Evolutionary conservation across 176 grass and related monocot genomes (phyloP).

Genomic region (Metroxylon sagu): DNA sequence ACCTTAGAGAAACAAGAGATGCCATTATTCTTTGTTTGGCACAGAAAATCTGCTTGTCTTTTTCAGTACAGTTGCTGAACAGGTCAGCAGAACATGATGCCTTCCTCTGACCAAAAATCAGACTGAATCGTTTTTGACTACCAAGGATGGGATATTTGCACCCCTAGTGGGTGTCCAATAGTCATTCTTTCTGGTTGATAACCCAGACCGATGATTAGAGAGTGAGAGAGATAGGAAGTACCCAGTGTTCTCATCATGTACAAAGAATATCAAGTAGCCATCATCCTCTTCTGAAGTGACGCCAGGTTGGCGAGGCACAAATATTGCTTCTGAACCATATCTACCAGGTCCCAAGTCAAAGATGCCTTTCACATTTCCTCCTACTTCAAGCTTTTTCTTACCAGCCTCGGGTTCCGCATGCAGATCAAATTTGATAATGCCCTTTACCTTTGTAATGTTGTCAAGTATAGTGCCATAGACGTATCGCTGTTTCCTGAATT

Average conservation of each 20-base stretch:
- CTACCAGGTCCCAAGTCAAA: constrained; percentile 60
- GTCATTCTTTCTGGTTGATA: no score
- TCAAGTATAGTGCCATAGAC: constrained; percentile 69
- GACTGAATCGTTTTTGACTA: no score
- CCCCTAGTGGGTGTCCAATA: no score
- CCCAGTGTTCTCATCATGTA: constrained; percentile 85
- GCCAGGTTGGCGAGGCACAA: constrained; percentile 59
- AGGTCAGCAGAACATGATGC: no score
- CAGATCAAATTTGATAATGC: constrained; percentile 82
- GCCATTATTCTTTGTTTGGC: no score
- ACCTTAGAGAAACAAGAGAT: no score
- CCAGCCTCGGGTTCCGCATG: constrained; percentile 42
- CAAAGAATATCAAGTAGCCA: constrained; percentile 83
- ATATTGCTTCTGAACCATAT: constrained; percentile 81
- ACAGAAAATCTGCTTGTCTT: no score
- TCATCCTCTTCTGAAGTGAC: constrained; percentile 72
- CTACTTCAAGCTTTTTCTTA: constrained; percentile 72
- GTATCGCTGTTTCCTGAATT: constrained; percentile 59
- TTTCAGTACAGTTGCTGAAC: no score
- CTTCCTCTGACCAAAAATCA: no score
- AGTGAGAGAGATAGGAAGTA: constrained; percentile 23
- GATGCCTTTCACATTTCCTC: constrained; percentile 71
- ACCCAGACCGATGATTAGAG: neutral
- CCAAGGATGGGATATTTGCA: no score
- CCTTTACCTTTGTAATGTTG: constrained; percentile 51